These are phyloP conservation scores for Sporothrix curviconia DNA, from an alignment of 2,329 filamentous ascomycete genomes.

Conservation along the genomic window DNA sequence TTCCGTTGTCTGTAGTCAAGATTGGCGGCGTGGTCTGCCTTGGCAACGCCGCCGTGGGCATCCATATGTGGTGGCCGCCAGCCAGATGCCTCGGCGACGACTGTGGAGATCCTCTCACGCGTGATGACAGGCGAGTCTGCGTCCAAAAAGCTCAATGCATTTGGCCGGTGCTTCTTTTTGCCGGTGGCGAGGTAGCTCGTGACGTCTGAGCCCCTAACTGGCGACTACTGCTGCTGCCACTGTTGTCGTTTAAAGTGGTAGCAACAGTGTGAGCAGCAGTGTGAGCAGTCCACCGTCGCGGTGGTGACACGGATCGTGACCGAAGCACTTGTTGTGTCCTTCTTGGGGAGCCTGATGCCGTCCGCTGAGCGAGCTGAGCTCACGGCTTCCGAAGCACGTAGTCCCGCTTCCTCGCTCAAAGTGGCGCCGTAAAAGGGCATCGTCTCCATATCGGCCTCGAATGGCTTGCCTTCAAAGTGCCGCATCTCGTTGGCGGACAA, in stretches of 20 bases:
- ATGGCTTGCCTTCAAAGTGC: conserved; percentile 8
- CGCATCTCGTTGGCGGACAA: conserved; percentile 7
- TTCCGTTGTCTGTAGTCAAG: too few relatives aligned
- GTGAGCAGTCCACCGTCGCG: too few relatives aligned
- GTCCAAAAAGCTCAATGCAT: conserved; percentile 50
- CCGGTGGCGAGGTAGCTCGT: neutral
- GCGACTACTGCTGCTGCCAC: too few relatives aligned
- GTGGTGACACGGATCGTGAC: neutral
- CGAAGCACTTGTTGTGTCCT: neutral
- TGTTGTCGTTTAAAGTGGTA: too few relatives aligned
- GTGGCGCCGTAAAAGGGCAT: conserved; percentile 12
- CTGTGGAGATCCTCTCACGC: conserved; percentile 28
- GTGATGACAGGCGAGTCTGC: conserved; percentile 47
- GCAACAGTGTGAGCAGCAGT: too few relatives aligned
- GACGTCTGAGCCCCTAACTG: too few relatives aligned
- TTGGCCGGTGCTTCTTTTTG: conserved; percentile 22
- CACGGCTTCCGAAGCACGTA: neutral
- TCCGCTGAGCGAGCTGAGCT: neutral
- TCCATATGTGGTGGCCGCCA: conserved; percentile 17
- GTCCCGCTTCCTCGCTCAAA: neutral
- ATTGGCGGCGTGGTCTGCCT: conserved; percentile 1
- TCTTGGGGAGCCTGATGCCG: neutral
- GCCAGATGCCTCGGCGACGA: conserved; percentile 26
- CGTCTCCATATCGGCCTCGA: neutral
- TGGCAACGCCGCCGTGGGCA: neutral